phyloP scores from a whole-genome alignment of 2,329 filamentous ascomycete species.

The Hymenoscyphus occultus region DNA sequence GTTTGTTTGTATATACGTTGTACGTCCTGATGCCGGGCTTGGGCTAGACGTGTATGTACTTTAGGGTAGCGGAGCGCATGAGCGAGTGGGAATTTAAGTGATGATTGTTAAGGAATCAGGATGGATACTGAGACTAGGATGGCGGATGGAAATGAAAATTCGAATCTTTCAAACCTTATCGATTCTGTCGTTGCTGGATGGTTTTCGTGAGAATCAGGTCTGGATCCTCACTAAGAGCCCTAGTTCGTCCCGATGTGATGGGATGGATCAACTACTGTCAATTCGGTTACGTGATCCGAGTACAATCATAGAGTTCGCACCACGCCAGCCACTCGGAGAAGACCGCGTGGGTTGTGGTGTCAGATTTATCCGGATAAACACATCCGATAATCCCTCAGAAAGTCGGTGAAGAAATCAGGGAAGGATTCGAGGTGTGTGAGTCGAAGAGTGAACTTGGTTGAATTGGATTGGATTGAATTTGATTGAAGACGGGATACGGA shows the following conservation, averaged over 20 bases:
- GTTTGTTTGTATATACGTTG: neutral
- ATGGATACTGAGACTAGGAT: too few relatives aligned
- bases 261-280: too few relatives aligned
- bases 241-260: too few relatives aligned
- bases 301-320: neutral
- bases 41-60: neutral
- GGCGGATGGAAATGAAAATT: too few relatives aligned
- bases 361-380: neutral
- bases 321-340: neutral
- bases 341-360: neutral
- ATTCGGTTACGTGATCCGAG: neutral
- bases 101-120: too few relatives aligned
- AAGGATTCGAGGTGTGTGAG: neutral
- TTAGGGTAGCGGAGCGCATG: conserved; percentile 1
- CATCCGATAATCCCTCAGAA: neutral
- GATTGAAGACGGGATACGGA: neutral
- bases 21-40: neutral
- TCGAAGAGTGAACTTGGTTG: neutral
- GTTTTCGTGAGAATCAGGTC: too few relatives aligned
- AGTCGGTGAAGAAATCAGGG: neutral
- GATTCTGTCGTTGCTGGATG: too few relatives aligned
- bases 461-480: neutral
- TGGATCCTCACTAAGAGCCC: too few relatives aligned
- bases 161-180: too few relatives aligned
- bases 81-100: neutral